Evolutionary conservation across 306 rosid species (phyloP).

Genomic region (Rosa multiflora): DNA sequence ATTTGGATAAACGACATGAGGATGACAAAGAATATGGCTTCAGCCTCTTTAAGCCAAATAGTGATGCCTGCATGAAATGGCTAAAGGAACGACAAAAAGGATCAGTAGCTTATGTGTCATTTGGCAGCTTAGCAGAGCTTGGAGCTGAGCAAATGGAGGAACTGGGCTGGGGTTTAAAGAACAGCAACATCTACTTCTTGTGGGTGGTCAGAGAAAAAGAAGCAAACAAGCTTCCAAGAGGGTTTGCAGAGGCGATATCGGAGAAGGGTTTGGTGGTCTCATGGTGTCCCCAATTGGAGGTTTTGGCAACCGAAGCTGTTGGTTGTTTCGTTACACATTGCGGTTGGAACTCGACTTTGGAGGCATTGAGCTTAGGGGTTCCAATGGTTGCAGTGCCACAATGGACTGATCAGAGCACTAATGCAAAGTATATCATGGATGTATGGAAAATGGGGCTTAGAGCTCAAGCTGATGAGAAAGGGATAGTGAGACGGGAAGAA

Average conservation of each 20-base stretch:
- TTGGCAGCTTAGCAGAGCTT: background rate
- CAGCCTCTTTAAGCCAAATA: background rate
- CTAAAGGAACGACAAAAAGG: background rate
- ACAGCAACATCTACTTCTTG: constrained; percentile 8
- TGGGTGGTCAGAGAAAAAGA: constrained; percentile 36
- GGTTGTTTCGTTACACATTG: background rate
- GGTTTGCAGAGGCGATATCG: constrained; percentile 8
- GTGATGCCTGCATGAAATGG: background rate
- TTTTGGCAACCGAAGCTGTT: background rate
- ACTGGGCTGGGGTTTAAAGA: constrained; percentile 7
- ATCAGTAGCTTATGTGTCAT: background rate
- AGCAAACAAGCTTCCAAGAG: constrained; percentile 17
- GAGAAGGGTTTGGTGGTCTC: constrained; percentile 16
- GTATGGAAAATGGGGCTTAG: background rate
- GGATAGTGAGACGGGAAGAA: background rate
- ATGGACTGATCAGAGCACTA: background rate
- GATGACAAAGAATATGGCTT: background rate
- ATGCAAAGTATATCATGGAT: background rate
- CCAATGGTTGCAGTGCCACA: background rate
- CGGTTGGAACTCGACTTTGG: background rate
- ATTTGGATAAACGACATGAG: background rate
- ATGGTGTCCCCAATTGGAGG: constrained; percentile 4
- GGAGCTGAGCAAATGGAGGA: background rate
- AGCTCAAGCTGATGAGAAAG: background rate
- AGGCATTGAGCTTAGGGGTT: background rate